These are phyloP conservation scores for Phytophthora chlamydospora DNA, from an alignment of 352 stramenopile species.

Conservation along the genomic window DNA sequence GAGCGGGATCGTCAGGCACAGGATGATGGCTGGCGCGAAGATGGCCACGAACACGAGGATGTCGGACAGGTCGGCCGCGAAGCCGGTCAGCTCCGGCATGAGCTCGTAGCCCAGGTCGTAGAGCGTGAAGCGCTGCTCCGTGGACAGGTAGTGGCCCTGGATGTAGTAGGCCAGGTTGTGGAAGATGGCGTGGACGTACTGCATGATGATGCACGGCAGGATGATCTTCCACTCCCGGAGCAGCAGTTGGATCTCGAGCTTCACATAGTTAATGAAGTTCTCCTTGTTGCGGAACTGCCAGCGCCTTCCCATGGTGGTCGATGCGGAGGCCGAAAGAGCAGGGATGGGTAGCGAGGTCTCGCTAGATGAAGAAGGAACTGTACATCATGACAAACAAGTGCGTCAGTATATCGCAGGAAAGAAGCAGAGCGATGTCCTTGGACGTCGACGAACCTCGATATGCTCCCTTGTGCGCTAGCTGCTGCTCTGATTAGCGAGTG, in stretches of 20 bases:
- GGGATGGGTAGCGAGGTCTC: not conserved
- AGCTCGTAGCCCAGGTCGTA: conserved; percentile 81
- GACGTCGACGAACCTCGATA: conserved; percentile 14
- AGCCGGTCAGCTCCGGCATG: conserved; percentile 66
- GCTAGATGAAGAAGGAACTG: conserved; percentile 16
- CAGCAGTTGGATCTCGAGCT: conserved; percentile 67
- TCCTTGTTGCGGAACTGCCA: conserved; percentile 59
- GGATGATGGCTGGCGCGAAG: conserved; percentile 74
- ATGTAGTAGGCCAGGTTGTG: conserved; percentile 90
- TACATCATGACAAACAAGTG: not conserved
- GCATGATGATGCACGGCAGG: conserved; percentile 81
- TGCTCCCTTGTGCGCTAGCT: conserved; percentile 2
- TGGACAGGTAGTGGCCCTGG: conserved; percentile 66
- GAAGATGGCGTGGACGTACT: conserved; percentile 85
- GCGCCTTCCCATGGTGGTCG: conserved; percentile 34
- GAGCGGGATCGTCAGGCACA: conserved; percentile 69
- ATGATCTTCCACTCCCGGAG: conserved; percentile 76
- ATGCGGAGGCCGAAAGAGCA: not conserved
- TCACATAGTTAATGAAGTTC: conserved; percentile 68
- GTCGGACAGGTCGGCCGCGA: conserved; percentile 58
- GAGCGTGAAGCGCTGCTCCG: conserved; percentile 73
- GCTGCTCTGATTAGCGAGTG: conserved; percentile 25
- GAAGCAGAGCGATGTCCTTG: not conserved
- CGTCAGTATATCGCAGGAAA: not conserved
- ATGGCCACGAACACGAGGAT: conserved; percentile 79